Percentiles rank a stretch among this genome's conserved stretches.
These are phyloP conservation scores for Dalbergia cochinchinensis DNA, from an alignment of 306 rosid genomes.

Conservation along the genomic window DNA sequence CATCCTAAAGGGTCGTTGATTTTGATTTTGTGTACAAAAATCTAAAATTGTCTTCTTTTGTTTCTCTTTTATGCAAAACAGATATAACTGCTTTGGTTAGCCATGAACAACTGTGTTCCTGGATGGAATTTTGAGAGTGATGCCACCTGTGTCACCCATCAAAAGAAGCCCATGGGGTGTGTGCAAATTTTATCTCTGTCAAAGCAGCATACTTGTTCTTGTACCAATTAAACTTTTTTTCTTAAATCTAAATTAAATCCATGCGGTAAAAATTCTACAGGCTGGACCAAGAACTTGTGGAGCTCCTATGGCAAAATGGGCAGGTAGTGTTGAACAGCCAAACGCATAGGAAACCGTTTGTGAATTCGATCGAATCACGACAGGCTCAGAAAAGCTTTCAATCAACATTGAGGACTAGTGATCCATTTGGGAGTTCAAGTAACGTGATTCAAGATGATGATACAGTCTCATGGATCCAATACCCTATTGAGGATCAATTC, in stretches of 20 bases:
- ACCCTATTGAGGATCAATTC: constrained; percentile 69
- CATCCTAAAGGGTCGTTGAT: constrained; percentile 21
- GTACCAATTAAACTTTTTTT: no score
- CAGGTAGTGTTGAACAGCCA: constrained; percentile 82
- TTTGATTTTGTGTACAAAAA: constrained; percentile 15
- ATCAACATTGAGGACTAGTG: constrained; percentile 49
- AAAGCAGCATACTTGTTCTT: no score
- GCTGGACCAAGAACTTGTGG: constrained; percentile 74
- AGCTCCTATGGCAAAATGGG: constrained; percentile 87
- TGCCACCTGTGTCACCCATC: constrained; percentile 50
- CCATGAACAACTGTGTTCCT: constrained; percentile 68
- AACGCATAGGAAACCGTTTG: constrained; percentile 53
- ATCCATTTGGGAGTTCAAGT: constrained; percentile 56
- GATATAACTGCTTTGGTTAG: constrained; percentile 50
- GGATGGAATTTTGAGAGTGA: constrained; percentile 74
- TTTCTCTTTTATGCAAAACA: constrained; percentile 26
- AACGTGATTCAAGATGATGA: constrained; percentile 68
- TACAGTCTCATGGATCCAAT: constrained; percentile 68
- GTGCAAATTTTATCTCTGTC: constrained; percentile 38
- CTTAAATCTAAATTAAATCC: not conserved
- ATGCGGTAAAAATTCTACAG: constrained; percentile 57
- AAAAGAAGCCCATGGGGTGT: constrained; percentile 70
- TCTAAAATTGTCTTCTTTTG: constrained; percentile 42
- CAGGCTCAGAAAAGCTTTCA: constrained; percentile 64
- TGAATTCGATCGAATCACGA: constrained; percentile 47